A percentile compares a stretch with the other conserved stretches of the same genome.
Evolutionary conservation across 305 asterid genomes (phyloP).

Genomic region (Fraxinus floribunda): DNA sequence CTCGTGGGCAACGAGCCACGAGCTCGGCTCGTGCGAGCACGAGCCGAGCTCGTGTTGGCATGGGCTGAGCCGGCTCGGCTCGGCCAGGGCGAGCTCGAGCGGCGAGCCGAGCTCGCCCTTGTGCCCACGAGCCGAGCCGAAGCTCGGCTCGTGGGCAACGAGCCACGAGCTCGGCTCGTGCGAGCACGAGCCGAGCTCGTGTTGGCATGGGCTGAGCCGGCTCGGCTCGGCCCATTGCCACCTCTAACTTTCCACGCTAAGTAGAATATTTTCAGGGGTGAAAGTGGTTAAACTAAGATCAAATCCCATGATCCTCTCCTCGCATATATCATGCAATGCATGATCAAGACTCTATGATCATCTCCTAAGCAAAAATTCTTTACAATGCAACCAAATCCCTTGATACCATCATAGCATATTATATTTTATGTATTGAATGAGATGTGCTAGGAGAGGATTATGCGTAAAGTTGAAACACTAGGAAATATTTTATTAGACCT

Average conservation of each 20-base stretch:
- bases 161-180: no score
- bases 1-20: no score
- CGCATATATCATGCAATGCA: not conserved
- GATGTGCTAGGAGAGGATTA: not conserved
- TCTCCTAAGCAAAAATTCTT: not conserved
- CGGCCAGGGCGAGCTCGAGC: no score
- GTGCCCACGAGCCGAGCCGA: no score
- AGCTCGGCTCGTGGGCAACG: no score
- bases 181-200: no score
- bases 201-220: no score
- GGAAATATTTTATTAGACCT: not conserved
- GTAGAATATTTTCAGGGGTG: not conserved
- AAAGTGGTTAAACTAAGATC: not conserved
- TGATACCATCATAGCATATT: not conserved
- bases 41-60: no score
- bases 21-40: no score
- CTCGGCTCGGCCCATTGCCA: no score
- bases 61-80: no score
- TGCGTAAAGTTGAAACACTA: not conserved
- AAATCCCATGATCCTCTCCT: not conserved
- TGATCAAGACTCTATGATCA: not conserved
- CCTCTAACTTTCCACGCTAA: not conserved
- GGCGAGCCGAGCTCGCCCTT: no score
- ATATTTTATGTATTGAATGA: not conserved
- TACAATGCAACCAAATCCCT: not conserved